Percentiles rank a stretch among this genome's conserved stretches.
These are phyloP conservation scores for Cytospora chrysosperma DNA, from an alignment of 2,329 filamentous ascomycete species.

Conservation along the genomic window DNA sequence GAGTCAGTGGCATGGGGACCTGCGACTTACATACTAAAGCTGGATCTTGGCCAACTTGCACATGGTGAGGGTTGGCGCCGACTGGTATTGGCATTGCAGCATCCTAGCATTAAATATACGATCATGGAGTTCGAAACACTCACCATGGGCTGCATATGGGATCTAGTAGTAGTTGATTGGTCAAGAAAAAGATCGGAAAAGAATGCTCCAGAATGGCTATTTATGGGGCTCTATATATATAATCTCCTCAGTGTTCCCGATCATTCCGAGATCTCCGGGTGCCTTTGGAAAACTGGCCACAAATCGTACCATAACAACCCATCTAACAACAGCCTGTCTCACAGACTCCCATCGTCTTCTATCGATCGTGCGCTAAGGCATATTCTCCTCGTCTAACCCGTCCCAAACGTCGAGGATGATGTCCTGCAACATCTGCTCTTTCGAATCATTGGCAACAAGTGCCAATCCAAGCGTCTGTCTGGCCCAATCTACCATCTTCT, in stretches of 20 bases:
- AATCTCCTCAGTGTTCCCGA: too few relatives aligned
- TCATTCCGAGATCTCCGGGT: too few relatives aligned
- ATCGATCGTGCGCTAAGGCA: neutral
- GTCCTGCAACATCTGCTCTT: neutral
- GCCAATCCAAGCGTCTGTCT: neutral
- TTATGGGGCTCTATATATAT: too few relatives aligned
- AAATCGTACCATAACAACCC: too few relatives aligned
- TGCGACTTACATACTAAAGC: constrained; percentile 30
- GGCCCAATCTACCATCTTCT: neutral
- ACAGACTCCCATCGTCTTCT: too few relatives aligned
- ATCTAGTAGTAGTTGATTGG: too few relatives aligned
- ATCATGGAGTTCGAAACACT: neutral
- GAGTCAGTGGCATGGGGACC: constrained; percentile 28
- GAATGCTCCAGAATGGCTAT: too few relatives aligned
- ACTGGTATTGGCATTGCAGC: neutral
- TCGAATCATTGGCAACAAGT: neutral
- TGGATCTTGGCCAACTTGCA: constrained; percentile 31
- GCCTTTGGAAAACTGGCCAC: too few relatives aligned
- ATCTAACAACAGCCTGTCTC: too few relatives aligned
- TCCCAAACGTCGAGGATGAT: neutral
- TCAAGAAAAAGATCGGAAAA: too few relatives aligned
- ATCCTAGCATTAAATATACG: neutral
- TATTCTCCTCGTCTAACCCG: neutral
- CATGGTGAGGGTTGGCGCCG: constrained; percentile 27
- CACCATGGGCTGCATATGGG: too few relatives aligned